Base-by-base conservation (phyloP, 192 early-diverging fungal species). In the Coemansia sp. region DNA sequence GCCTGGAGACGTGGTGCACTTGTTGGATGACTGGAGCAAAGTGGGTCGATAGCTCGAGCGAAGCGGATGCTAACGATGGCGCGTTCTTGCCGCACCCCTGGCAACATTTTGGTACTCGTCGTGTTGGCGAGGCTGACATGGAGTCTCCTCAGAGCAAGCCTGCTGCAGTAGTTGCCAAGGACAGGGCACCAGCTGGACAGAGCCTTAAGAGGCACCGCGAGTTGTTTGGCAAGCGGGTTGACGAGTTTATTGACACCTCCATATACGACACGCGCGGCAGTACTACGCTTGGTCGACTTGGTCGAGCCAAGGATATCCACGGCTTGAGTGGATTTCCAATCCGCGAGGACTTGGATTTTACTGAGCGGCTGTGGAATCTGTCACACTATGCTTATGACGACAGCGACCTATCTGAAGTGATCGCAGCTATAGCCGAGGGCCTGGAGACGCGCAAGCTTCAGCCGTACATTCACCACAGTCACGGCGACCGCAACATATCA, bases 361-460 rank as follows among this genome's bases (percentile, higher is more conserved):
- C 68, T 27, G 80, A 83, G 61, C 75, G 71, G 20, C 57, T 83
- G 35, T 83, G 80, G 80, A 62, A 56, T 24, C 56, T 83, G 31
- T 59, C 68, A 3, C 75, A 77, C 29, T 39, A 77, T 20, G 71
- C 75, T 4, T 40, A 67, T 25, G 80, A 83, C 47, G 64, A 61
- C 25, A 61, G 43, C 25, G 80, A 83, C 38, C 59, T 83, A 32
- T 64, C 68, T 1, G 80, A 83, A 35, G 60, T 70, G 3, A 46
- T 83, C 8, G 74, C 80, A 3, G 80, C 80, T 0, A 68, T 77
- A 0, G 76, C 75, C 12, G 80, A 83, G 60, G 80, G 65, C 8
- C 59, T 83, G 39, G 80, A 83, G 46, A 74, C 75, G 4, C 60
- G 67, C 25, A 66, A 59, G 62, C 71, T 83, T 9, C 80, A 77